Evolutionary conservation across 306 rosid species (phyloP).

Genomic region (Fagus crenata): DNA sequence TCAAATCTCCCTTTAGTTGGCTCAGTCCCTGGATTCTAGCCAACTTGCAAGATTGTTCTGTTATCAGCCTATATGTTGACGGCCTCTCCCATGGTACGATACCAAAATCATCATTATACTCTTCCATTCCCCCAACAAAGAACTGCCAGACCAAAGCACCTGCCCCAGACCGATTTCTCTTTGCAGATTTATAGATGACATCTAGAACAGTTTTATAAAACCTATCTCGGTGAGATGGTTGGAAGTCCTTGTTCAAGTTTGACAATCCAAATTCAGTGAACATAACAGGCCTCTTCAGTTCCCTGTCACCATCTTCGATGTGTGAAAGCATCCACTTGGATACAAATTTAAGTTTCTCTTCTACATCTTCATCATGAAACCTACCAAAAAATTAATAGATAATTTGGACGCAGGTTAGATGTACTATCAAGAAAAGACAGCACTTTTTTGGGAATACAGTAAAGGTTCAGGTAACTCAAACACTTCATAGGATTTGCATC

Average conservation of each 20-base stretch:
- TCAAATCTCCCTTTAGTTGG: conserved; percentile 46
- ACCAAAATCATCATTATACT: conserved; percentile 77
- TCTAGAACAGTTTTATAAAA: conserved; percentile 61
- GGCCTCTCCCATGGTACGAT: conserved; percentile 69
- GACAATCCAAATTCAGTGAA: conserved; percentile 91
- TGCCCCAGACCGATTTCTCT: conserved; percentile 67
- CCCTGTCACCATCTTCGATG: conserved; percentile 84
- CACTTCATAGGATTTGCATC: background rate
- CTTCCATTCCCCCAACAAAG: conserved; percentile 75
- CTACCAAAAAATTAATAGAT: conserved; percentile 31
- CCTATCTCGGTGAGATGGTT: conserved; percentile 53
- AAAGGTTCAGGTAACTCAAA: background rate
- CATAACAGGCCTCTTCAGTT: conserved; percentile 76
- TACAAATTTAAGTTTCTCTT: conserved; percentile 62
- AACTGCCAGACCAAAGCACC: conserved; percentile 92
- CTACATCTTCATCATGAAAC: conserved; percentile 59
- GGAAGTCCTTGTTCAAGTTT: conserved; percentile 56
- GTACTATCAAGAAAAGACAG: background rate
- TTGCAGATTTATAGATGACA: conserved; percentile 72
- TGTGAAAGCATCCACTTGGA: conserved; percentile 92
- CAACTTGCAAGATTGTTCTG: conserved; percentile 74
- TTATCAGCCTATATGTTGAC: conserved; percentile 50
- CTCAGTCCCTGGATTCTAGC: conserved; percentile 52
- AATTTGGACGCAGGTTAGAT: background rate
- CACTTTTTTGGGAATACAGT: background rate